Evolutionary conservation across 768 basidiomycete genomes (phyloP), one percentile per base, ranked within the genome.

Genomic region (Tulasnella sp.): DNA sequence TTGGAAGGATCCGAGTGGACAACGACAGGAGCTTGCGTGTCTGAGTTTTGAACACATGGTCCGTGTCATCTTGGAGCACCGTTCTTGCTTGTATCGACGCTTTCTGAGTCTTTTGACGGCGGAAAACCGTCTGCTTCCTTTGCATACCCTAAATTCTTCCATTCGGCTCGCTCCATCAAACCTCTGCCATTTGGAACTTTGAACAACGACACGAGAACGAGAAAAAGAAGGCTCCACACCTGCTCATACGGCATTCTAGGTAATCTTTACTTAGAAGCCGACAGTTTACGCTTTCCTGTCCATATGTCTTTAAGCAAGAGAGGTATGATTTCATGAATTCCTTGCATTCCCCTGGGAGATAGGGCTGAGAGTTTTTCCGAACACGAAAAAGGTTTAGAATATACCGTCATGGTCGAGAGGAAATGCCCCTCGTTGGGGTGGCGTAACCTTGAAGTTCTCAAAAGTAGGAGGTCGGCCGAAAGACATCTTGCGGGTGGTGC

Each of bases 391-490:
- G 7, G 27, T 11, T 42, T n/a, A 2, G 2, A 6, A 62, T 65
- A 35, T 55, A 69, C 70, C 70, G 62, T 71, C 70, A 52, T 71
- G 70, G 59, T 71, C 70, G 9, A 71, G 58, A 17, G 70, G 70
- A 51, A 71, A 71, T 11, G 69, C 67, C 2, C 70, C 70, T 40
- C 70, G 51, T 23, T 67, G 65, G 41, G 70, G 70, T 9, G 70
- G 70, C 2, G 64, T 59, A 48, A 69, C 63, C 55, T 67, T 68
- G 65, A 69, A 69, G 15, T 58, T 63, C 25, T 61, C 62, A 51
- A 70, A 64, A 21, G 63, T 64, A 19, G 69, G 68, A 42, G 70
- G 70, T 25, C 69, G 59, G 37, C 70, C 70, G 64, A 70, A 71
- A 1, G 69, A 70, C 68, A 69, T 70, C 29, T 25, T 6, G 50